Percentiles rank a stretch among this genome's conserved stretches.
phyloP scores from a whole-genome alignment of 2,329 filamentous ascomycete genomes.

The Verticillium zaregamsianum region DNA sequence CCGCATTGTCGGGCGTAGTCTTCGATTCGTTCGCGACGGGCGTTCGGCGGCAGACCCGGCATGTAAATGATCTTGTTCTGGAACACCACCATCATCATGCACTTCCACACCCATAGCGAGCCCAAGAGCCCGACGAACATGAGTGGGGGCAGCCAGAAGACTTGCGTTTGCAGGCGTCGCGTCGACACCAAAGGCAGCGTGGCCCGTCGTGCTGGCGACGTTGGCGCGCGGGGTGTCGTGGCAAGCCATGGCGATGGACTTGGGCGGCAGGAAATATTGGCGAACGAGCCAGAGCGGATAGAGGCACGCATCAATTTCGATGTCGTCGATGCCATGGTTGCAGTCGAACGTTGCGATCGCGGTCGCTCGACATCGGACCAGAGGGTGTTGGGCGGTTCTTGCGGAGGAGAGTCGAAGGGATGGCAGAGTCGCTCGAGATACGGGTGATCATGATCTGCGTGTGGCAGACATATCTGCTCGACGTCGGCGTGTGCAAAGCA shows the following conservation, averaged over 20 bases:
- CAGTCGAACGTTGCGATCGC: too few species aligned
- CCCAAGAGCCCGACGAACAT: conserved; percentile 64
- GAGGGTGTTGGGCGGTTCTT: too few species aligned
- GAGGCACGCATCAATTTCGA: background rate
- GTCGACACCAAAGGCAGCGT: background rate
- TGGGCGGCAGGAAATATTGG: background rate
- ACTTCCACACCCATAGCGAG: conserved; percentile 62
- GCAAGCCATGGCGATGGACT: background rate
- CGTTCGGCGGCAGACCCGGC: conserved; percentile 68
- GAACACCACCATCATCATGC: conserved; percentile 69
- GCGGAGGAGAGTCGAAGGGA: too few species aligned
- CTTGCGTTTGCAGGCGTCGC: conserved; percentile 29
- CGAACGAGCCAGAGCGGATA: background rate
- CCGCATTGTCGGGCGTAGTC: conserved; percentile 58
- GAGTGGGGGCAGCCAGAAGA: conserved; percentile 58
- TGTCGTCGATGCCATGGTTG: too few species aligned
- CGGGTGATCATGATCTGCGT: too few species aligned
- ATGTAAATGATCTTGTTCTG: conserved; percentile 84
- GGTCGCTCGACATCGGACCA: too few species aligned
- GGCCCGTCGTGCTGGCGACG: background rate
- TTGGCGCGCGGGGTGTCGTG: background rate
- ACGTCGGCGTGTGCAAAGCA: too few species aligned
- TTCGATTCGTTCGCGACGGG: conserved; percentile 61
- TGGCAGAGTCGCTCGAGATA: too few species aligned
- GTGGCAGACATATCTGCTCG: too few species aligned